phyloP scores from a whole-genome alignment of 2,329 filamentous ascomycete species.

The Stemphylium vesicarium region DNA sequence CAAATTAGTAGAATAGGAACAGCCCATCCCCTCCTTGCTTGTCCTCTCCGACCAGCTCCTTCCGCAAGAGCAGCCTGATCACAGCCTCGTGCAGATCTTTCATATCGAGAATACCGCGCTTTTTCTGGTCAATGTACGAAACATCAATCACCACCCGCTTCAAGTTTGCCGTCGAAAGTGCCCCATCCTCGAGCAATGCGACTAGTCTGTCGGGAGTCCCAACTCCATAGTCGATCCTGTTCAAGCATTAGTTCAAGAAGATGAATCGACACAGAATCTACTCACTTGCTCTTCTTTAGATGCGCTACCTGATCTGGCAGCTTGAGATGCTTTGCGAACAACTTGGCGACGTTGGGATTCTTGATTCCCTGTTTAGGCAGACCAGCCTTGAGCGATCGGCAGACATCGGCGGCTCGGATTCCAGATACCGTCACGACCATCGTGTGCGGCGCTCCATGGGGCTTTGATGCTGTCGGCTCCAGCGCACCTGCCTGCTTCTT shows the following conservation, averaged over 20 bases:
- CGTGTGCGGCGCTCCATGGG: conserved; percentile 71
- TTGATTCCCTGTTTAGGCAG: conserved; percentile 57
- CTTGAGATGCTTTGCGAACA: conserved; percentile 99
- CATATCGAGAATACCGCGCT: conserved; percentile 93
- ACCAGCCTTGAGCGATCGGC: conserved; percentile 75
- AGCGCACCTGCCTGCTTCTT: conserved; percentile 69
- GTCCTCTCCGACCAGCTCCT: conserved; percentile 64
- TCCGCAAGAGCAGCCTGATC: conserved; percentile 72
- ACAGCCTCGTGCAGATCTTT: conserved; percentile 87
- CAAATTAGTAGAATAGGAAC: conserved; percentile 43
- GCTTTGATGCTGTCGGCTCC: conserved; percentile 67
- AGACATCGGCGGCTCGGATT: conserved; percentile 81
- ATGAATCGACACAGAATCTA: conserved; percentile 16
- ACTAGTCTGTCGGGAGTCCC: conserved; percentile 85
- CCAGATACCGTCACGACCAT: conserved; percentile 86
- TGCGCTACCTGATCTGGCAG: conserved; percentile 82
- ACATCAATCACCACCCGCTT: conserved; percentile 87
- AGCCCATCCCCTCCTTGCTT: conserved; percentile 35
- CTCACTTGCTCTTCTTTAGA: conserved; percentile 66
- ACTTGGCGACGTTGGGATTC: conserved; percentile 79
- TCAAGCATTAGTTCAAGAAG: conserved; percentile 30
- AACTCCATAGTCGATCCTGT: conserved; percentile 81
- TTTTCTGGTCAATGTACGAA: conserved; percentile 93
- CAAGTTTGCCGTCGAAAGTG: conserved; percentile 72
- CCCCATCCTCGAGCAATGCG: conserved; percentile 82